Base-by-base conservation (phyloP, 2,329 filamentous ascomycete genomes). In the Fusarium newnesense region DNA sequence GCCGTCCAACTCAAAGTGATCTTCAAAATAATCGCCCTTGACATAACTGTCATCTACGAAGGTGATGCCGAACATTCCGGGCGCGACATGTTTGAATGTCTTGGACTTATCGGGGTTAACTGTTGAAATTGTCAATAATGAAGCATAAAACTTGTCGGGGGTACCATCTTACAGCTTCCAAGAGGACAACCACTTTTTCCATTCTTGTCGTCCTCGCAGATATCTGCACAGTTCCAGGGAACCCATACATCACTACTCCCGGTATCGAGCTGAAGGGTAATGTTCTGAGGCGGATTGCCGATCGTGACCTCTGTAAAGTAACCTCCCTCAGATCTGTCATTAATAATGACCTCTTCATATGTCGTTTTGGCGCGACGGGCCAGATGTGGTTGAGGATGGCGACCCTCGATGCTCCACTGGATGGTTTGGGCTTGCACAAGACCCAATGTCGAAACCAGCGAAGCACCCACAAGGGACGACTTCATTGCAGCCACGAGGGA, bases 231-330 rank as follows among this genome's bases (percentile, higher is more conserved):
- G 65, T 75, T 79, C 47, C 80, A 79, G 19, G 87, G 85, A 43
- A 92, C 85, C 90, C 90, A 92, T 28, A 90, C 86, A 80, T 92
- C 90, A 69, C 89, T 91, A 76, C 89, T 91, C 46, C 90, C 90
- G 1, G 90, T 92, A 79, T 92, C 90, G 49, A 92, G 83, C 78
- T 91, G 88, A 59, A 92, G 80, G 4, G 84, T 86, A 44, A 92
- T 68, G 8, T 85, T 80, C 76, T 92, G 90, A 18, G 81, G 80
- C 0, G 90, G 90, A 11, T 86, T 90, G 24, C 90, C 90, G 30
- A 92, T 78, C 32, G 82, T 80, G 68, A 90, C 86, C 28, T 86
- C 86, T 24, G 87, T 85, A 75, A 90, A 91, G 78, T 91, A 91
- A 16, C 81, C 81, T 21, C 88, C 88, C 52, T 81, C 76, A 12